Base-by-base conservation (phyloP, 1,139 yeast genomes). In the Geotrichum reessii region DNA sequence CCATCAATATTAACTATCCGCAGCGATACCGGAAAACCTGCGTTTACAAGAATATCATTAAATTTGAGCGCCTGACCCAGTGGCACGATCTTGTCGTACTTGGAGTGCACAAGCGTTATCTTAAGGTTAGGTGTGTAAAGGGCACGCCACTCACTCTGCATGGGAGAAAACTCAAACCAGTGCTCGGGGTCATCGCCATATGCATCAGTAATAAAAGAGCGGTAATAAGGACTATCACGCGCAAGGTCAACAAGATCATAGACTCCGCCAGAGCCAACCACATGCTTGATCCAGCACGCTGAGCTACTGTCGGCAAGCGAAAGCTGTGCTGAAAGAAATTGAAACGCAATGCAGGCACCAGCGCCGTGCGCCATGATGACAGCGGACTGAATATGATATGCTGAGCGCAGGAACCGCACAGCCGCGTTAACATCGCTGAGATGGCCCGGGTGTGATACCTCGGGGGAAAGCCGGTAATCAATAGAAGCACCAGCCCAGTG, bases 341-440 rank as follows among this genome's bases (percentile, higher is more conserved):
- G 92, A 47, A 86, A 74, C 1, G 80, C 76, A 54, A 88, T 68
- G 1, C 87, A 82, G 1, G 91, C 88, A 1, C 96, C 95, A 1
- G 84, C 93, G 0, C 93, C 86, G 70, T 87, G 95, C 0, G 95
- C 96, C 22, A 81, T 75, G 9, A 82, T 59, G 62, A 74, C 76
- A 9, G 76, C 63, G 8, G 71, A 62, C 9, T 64, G 60, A 7
- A 83, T 68, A 6, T 62, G 61, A 50, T 67, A 65, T 27, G 68
- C 65, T 17, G 62, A 50, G 17, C 62, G 47, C 3, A 76, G 62
- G 22, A 67, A 64, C 12, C 66, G 58, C 6, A 86, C 64, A 0
- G 83, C 86, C 0, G 55, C 60, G 0, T 76, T 58, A 4, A 85
- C 81, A 63, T 87, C 95, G 0, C 74, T 57, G n/a, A 84, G 62